Evolutionary conservation across 2,329 filamentous ascomycete species (phyloP).

Genomic region (Fusarium torreyae): DNA sequence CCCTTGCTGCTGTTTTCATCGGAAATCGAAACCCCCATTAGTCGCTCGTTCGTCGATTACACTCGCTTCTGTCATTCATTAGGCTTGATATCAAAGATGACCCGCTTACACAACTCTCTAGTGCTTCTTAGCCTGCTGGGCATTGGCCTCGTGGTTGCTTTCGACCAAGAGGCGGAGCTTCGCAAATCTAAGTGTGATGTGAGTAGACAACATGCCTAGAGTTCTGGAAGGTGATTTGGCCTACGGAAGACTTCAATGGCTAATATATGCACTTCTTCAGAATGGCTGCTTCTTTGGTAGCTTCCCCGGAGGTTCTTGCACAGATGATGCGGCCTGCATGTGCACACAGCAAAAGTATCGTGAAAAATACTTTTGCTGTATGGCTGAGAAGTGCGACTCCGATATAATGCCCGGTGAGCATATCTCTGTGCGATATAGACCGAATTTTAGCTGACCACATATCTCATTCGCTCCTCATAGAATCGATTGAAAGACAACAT

Average conservation of each 20-base stretch:
- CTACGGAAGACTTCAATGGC: background rate
- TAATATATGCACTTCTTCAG: background rate
- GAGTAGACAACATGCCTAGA: background rate
- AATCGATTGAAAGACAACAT: slow-evolving; percentile 9
- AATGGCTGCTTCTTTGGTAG: slow-evolving; percentile 13
- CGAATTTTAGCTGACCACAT: background rate
- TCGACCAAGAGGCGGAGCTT: background rate
- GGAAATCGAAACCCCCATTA: rapidly evolving
- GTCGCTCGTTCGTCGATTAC: rapidly evolving
- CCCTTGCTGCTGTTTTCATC: too few relatives aligned
- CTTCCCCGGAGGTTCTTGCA: slow-evolving; percentile 16
- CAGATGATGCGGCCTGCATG: slow-evolving; percentile 8
- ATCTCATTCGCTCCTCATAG: background rate
- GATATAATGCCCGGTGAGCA: slow-evolving; percentile 3
- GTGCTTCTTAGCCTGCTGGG: background rate
- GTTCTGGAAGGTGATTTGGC: too few relatives aligned
- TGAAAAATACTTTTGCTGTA: slow-evolving; percentile 17
- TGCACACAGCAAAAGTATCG: slow-evolving; percentile 10
- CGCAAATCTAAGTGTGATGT: slow-evolving; percentile 19
- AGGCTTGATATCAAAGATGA: background rate
- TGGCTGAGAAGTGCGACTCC: slow-evolving; percentile 5
- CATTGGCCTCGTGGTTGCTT: background rate
- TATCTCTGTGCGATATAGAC: too few relatives aligned
- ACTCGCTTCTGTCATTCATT: rapidly evolving
- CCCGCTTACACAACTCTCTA: background rate